Evolutionary conservation across 768 basidiomycete genomes (phyloP).

Genomic region (Lentinula raphanica): DNA sequence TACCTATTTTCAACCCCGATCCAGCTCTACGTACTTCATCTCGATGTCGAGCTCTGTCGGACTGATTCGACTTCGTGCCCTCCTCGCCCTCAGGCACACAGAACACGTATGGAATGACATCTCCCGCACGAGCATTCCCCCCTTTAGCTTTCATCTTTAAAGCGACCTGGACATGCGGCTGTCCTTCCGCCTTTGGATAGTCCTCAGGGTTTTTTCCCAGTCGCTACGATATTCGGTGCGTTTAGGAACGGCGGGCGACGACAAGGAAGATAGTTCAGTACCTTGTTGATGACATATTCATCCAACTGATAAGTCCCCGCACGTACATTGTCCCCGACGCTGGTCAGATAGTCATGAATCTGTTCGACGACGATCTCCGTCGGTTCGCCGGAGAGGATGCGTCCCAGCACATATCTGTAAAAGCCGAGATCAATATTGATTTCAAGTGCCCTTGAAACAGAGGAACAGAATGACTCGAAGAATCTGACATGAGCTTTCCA

Average conservation of each 20-base stretch:
- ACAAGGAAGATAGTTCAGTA: conserved; percentile 24
- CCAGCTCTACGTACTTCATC: conserved; percentile 79
- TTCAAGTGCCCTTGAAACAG: too few relatives aligned
- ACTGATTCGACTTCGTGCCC: conserved; percentile 67
- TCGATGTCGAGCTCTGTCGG: conserved; percentile 89
- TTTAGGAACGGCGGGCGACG: background rate
- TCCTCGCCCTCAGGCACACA: conserved; percentile 75
- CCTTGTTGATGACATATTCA: conserved; percentile 94
- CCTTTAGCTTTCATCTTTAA: conserved; percentile 84
- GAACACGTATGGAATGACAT: conserved; percentile 95
- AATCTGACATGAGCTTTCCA: conserved; percentile 5
- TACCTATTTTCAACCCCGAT: conserved; percentile 70
- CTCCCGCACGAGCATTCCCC: conserved; percentile 73
- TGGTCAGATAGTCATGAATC: conserved; percentile 86
- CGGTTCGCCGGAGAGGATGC: conserved; percentile 85
- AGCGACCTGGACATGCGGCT: conserved; percentile 97
- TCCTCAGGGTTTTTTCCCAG: conserved; percentile 96
- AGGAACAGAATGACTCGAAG: background rate
- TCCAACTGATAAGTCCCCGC: conserved; percentile 78
- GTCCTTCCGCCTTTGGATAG: conserved; percentile 91
- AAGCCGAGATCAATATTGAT: too few relatives aligned
- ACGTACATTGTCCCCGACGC: conserved; percentile 73
- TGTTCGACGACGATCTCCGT: conserved; percentile 86
- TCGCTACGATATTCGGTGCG: conserved; percentile 44
- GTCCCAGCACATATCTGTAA: conserved; percentile 80